These are phyloP conservation scores for Apiospora koreana DNA, from an alignment of 2,329 filamentous ascomycete genomes.

Conservation along the genomic window DNA sequence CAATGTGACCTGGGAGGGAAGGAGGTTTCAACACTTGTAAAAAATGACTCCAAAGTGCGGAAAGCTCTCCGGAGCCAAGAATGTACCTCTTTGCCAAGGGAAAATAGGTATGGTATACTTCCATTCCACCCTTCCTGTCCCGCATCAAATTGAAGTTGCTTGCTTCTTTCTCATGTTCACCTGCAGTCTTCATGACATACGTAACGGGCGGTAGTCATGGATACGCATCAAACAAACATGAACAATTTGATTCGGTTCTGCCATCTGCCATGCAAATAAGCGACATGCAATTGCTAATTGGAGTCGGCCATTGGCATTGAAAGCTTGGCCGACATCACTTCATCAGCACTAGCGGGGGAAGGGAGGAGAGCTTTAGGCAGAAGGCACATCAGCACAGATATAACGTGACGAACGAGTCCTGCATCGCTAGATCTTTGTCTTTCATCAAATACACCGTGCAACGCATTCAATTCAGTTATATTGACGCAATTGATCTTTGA, in stretches of 20 bases:
- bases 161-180: background rate
- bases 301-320: background rate
- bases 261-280: background rate
- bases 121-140: background rate
- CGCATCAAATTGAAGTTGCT: too few relatives aligned
- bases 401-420: background rate
- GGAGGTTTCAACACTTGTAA: background rate
- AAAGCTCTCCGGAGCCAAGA: background rate
- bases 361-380: constrained; percentile 1
- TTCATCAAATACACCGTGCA: background rate
- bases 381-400: background rate
- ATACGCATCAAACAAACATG: too few relatives aligned
- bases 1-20: background rate
- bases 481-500: background rate
- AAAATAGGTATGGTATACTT: too few relatives aligned
- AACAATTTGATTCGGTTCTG: too few relatives aligned
- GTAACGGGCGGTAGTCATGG: background rate
- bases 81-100: background rate
- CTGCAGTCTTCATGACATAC: too few relatives aligned
- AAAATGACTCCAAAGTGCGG: background rate
- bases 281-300: background rate
- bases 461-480: too few relatives aligned
- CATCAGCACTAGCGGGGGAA: background rate
- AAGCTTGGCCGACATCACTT: background rate
- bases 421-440: background rate